Percentiles rank a stretch among this genome's conserved stretches.
Conservation (phyloP, 2,329 filamentous ascomycete species). For the Ophiostoma sp. region DNA sequence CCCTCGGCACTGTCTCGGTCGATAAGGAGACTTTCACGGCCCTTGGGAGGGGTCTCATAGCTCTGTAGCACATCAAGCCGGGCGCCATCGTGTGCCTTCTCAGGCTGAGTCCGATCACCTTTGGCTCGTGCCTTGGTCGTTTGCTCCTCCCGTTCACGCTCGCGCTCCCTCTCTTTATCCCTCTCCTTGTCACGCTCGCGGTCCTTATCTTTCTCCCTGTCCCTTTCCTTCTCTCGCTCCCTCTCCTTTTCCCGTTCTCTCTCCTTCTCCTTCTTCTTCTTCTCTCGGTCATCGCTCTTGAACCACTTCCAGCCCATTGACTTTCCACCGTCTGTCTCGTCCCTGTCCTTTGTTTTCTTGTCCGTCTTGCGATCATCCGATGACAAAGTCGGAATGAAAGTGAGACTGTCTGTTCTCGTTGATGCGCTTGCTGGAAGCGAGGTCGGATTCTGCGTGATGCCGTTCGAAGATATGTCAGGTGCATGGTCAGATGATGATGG, state of each 20-base stretch:
- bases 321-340: conserved; percentile 61
- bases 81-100: conserved; percentile 68
- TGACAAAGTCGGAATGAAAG: conserved; percentile 68
- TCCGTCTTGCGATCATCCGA: conserved; percentile 67
- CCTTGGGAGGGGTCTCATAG: conserved; percentile 64
- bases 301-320: conserved; percentile 81
- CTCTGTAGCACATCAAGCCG: conserved; percentile 81
- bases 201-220: conserved; percentile 64
- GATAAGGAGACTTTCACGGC: conserved; percentile 76
- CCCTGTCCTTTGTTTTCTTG: conserved; percentile 67
- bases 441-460: conserved; percentile 49
- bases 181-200: conserved; percentile 69
- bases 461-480: background rate
- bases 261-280: conserved; percentile 57
- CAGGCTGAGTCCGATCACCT: conserved; percentile 39
- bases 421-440: conserved; percentile 62
- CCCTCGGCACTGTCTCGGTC: conserved; percentile 69
- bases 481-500: background rate
- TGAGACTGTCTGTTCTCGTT: conserved; percentile 66
- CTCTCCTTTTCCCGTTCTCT: conserved; percentile 65
- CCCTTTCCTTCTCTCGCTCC: conserved; percentile 60
- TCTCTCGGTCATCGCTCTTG: conserved; percentile 69
- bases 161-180: conserved; percentile 55
- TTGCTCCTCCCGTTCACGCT: conserved; percentile 37
- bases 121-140: conserved; percentile 52